Conservation (phyloP, 768 basidiomycete genomes). For the Mycena maculata region DNA sequence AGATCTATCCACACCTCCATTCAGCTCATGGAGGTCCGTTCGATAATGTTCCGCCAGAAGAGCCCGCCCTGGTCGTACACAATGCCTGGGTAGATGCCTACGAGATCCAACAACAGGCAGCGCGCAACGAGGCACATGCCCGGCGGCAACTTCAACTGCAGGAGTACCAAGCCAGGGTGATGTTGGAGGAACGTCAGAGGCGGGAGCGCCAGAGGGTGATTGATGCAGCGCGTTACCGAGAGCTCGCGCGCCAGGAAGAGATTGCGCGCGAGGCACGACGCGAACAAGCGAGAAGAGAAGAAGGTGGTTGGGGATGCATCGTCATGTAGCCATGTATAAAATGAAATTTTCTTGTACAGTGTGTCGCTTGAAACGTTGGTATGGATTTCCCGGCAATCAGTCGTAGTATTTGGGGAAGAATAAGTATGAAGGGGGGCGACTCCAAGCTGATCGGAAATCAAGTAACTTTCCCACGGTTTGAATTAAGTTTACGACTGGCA, state of each 20-base stretch:
- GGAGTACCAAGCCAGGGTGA: background rate
- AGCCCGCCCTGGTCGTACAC: background rate
- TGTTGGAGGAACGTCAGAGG: background rate
- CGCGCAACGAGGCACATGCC: too few species aligned
- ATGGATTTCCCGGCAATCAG: too few species aligned
- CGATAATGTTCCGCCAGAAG: slow-evolving; percentile 22
- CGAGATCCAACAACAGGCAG: too few species aligned
- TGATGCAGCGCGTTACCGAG: background rate
- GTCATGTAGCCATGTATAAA: slow-evolving; percentile 9
- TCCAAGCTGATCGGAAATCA: too few species aligned
- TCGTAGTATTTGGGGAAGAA: too few species aligned
- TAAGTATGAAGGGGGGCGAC: too few species aligned
- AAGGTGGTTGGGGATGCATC: slow-evolving; percentile 22
- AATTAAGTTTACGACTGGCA: too few species aligned
- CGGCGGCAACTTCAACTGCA: background rate
- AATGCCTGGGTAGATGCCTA: background rate
- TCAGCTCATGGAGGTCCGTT: slow-evolving; percentile 40
- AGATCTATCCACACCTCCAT: slow-evolving; percentile 50
- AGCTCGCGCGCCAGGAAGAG: background rate
- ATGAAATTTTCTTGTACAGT: background rate
- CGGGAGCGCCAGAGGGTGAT: too few species aligned
- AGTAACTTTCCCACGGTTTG: too few species aligned
- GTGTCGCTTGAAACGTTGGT: too few species aligned
- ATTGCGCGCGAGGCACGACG: slow-evolving; percentile 6
- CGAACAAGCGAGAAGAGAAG: slow-evolving; percentile 4